Base-by-base conservation (phyloP, 1,139 yeast species). In the Chernovozyma sophiae-reginae region DNA sequence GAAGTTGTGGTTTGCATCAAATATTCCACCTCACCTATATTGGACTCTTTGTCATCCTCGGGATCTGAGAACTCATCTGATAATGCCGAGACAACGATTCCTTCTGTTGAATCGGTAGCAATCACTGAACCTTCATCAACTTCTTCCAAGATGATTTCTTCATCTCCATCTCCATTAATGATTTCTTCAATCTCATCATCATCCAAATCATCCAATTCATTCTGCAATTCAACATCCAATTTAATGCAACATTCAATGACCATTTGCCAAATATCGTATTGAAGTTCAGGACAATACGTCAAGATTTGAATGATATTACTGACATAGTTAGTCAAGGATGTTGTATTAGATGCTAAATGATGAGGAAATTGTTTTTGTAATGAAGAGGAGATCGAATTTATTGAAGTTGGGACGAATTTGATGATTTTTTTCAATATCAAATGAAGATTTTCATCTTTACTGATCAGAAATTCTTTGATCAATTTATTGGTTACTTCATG, bases 151-250 rank as follows among this genome's bases (percentile, higher is more conserved):
- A 53, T 65, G 4, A 48, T 59, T 13, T 56, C 64, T 5, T 56
- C 64, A 1, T 68, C 77, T 3, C 72, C 81, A 4, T 65, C 72
- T 1, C 73, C 78, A 27, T 72, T 75, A 13, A 26, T 76, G 19
- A 73, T 75, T 27, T 75, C 83, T 29, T 81, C 83, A 33, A 79
- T 77, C 41, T 80, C 86, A 38, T 86, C 96, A 52, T 86, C 96
- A 43, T 69, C 75, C 38, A 83, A 66, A 46, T 86, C 95, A 47
- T 86, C 96, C 43, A 86, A 62, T 51, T 85, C 95, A 51, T 86
- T 89, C 53, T 87, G 96, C 42, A 90, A 68, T 58, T 89, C 97
- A n/a, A 90, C 96, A 60, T 92, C 98, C 32, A 92, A 68, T 48
- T 87, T 86, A 43, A 92, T 87, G 38, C 86, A 74, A 45, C 80